These are phyloP conservation scores for Besnoitia besnoiti DNA, from an alignment of 169 alveolate species.

Conservation along the genomic window DNA sequence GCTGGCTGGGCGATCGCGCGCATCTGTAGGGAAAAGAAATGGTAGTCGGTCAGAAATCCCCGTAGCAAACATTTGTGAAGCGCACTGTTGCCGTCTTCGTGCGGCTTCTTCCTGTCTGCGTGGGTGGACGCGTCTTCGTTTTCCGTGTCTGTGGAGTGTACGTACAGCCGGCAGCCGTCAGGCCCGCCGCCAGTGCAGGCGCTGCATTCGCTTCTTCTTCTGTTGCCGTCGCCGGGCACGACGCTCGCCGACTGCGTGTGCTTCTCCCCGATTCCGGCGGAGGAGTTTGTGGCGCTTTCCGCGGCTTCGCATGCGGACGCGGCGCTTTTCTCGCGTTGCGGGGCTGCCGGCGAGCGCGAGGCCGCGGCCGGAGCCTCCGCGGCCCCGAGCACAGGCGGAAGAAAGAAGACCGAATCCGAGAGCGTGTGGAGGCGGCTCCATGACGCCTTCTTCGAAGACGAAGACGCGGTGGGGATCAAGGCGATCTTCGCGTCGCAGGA, in stretches of 20 bases:
- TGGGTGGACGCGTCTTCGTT: no score
- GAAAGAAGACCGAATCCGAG: neutral
- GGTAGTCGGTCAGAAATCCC: no score
- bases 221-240: neutral
- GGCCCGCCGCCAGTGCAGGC: neutral
- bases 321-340: neutral
- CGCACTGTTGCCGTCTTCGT: neutral
- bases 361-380: neutral
- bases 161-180: neutral
- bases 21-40: no score
- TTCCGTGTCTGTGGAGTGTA: no score
- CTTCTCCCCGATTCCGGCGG: neutral
- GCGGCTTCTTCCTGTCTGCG: neutral
- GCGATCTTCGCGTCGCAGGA: neutral
- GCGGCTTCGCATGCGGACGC: neutral
- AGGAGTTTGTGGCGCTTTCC: neutral
- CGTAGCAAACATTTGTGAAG: no score
- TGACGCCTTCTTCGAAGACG: conserved; percentile 16
- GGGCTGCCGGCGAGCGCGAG: neutral
- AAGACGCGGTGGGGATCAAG: neutral
- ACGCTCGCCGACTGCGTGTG: neutral
- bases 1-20: no score
- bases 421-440: neutral
- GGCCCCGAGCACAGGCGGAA: neutral
- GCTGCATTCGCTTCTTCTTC: neutral